Percentiles rank a stretch among this genome's conserved stretches.
phyloP scores from a whole-genome alignment of 2,329 filamentous ascomycete genomes.

The Xylaria sp. region DNA sequence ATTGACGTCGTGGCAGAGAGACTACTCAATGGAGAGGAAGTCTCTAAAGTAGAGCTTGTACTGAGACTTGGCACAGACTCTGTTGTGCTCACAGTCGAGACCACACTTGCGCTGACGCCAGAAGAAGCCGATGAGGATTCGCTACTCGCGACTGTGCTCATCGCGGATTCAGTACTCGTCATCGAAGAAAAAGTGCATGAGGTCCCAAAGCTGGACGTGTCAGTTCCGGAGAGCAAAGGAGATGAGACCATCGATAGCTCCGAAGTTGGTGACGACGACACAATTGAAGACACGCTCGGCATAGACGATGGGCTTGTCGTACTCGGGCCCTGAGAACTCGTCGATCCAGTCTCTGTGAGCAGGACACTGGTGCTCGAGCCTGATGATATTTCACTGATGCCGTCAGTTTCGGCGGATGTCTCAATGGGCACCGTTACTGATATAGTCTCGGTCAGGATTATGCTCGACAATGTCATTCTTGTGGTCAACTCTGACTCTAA shows the following conservation, averaged over 20 bases:
- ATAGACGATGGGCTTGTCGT: conserved; percentile 8
- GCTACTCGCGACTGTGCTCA: neutral
- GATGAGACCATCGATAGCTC: neutral
- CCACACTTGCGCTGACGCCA: neutral
- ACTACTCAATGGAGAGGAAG: neutral
- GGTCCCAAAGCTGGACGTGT: conserved; percentile 1
- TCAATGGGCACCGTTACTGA: conserved; percentile 19
- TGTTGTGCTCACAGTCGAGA: neutral
- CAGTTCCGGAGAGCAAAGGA: neutral
- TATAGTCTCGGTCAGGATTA: conserved; percentile 20
- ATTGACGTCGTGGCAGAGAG: neutral
- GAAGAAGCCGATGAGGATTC: neutral
- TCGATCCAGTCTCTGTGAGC: conserved; percentile 6
- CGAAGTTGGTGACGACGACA: conserved; percentile 2
- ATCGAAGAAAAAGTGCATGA: conserved; percentile 7
- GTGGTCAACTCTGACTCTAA: conserved; percentile 16
- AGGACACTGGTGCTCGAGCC: conserved; percentile 7
- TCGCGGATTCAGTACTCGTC: conserved; percentile 3
- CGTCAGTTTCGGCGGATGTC: conserved; percentile 22
- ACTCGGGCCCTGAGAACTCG: neutral
- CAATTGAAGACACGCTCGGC: neutral
- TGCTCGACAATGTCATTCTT: conserved; percentile 18
- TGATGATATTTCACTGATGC: conserved; percentile 21
- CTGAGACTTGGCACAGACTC: neutral
- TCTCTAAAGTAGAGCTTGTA: neutral